phyloP scores from a whole-genome alignment of 768 basidiomycete species.

The Phaeolepiota aurea region DNA sequence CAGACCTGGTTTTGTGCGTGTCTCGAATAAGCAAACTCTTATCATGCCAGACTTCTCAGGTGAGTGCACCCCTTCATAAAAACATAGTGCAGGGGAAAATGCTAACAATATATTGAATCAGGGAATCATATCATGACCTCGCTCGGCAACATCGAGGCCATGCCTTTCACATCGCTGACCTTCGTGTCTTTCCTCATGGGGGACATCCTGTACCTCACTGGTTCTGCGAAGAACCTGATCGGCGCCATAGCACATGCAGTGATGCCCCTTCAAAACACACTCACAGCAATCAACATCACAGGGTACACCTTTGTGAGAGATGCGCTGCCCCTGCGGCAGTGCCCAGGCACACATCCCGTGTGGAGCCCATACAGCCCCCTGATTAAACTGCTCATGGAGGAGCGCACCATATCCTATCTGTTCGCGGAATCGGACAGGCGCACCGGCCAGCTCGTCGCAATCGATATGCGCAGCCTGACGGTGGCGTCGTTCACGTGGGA shows the following conservation, averaged over 20 bases:
- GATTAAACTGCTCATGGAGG: slow-evolving; percentile 41
- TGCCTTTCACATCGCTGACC: slow-evolving; percentile 48
- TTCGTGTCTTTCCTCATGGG: slow-evolving; percentile 47
- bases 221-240: slow-evolving; percentile 39
- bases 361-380: slow-evolving; percentile 54
- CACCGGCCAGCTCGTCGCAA: slow-evolving; percentile 25
- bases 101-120: no score
- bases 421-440: slow-evolving; percentile 20
- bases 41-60: slow-evolving; percentile 58
- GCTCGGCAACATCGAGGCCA: slow-evolving; percentile 52
- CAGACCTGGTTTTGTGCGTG: slow-evolving; percentile 51
- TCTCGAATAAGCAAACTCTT: slow-evolving; percentile 48
- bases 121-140: slow-evolving; percentile 60
- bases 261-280: slow-evolving; percentile 46
- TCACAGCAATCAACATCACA: slow-evolving; percentile 40
- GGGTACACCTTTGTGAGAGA: slow-evolving; percentile 46
- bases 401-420: slow-evolving; percentile 12
- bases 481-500: slow-evolving; percentile 50
- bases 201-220: slow-evolving; percentile 55
- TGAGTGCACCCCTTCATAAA: slow-evolving; percentile 11
- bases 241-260: slow-evolving; percentile 37
- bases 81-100: no score
- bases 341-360: slow-evolving; percentile 11
- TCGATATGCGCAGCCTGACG: slow-evolving; percentile 35
- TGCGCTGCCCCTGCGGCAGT: slow-evolving; percentile 46